These are phyloP conservation scores for Oryza glaberrima DNA, from an alignment of 176 grass and related monocot genomes.

Conservation along the genomic window DNA sequence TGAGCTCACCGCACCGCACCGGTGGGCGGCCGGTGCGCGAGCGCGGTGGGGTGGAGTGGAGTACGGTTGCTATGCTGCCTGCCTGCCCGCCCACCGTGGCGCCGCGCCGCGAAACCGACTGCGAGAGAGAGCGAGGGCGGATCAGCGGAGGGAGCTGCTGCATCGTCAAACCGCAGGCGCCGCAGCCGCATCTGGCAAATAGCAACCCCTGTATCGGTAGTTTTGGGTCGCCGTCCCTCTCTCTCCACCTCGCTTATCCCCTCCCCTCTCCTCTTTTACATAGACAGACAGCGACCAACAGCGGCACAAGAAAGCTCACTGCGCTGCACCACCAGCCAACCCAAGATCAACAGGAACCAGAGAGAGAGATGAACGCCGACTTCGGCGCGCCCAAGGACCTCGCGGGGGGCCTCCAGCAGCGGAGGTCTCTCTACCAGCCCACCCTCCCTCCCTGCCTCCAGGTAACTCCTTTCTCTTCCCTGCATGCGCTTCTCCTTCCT, in stretches of 20 bases:
- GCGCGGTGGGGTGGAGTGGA: too few relatives aligned
- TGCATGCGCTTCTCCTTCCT: not conserved
- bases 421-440: conserved; percentile 51
- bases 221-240: not conserved
- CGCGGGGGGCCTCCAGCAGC: conserved; percentile 51
- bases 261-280: not conserved
- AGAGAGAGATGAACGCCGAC: conserved; percentile 52
- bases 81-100: too few relatives aligned
- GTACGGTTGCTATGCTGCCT: too few relatives aligned
- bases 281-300: not conserved
- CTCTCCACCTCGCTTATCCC: not conserved
- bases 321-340: not conserved
- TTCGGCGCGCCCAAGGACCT: conserved; percentile 52
- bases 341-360: not conserved
- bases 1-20: too few relatives aligned
- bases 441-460: conserved; percentile 48
- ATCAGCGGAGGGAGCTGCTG: not conserved
- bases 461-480: not conserved
- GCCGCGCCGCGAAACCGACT: not conserved
- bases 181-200: not conserved
- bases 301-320: not conserved
- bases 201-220: not conserved
- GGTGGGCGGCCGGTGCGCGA: too few relatives aligned
- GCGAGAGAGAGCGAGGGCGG: not conserved
- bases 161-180: conserved; percentile 1